A percentile compares a stretch with the other conserved stretches of the same genome.
phyloP scores from a whole-genome alignment of 208 protist species.

The Porcisia deanei region DNA sequence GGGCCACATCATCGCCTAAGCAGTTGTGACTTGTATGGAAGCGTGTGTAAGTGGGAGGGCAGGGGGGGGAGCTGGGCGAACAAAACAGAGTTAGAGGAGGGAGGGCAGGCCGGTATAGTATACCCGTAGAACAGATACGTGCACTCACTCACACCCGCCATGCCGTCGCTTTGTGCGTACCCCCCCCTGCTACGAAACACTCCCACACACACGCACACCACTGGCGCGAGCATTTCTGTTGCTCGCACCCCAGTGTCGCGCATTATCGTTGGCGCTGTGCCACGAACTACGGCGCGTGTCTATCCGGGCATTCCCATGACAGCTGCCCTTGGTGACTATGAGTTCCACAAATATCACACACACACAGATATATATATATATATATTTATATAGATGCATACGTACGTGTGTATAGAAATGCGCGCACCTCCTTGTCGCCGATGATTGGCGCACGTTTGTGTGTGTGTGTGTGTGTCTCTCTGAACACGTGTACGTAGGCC shows the following conservation, averaged over 20 bases:
- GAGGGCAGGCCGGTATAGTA: background rate
- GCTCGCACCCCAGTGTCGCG: too few relatives aligned
- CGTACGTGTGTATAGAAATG: background rate
- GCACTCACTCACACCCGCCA: too few relatives aligned
- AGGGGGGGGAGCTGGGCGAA: background rate
- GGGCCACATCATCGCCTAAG: background rate
- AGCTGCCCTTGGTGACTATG: too few relatives aligned
- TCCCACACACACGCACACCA: too few relatives aligned
- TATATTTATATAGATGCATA: background rate
- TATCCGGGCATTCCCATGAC: too few relatives aligned
- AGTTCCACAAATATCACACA: background rate
- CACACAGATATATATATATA: background rate
- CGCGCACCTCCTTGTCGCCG: background rate
- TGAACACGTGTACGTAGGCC: background rate
- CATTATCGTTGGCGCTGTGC: too few relatives aligned
- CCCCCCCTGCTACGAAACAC: too few relatives aligned
- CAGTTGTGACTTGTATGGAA: background rate
- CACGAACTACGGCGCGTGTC: too few relatives aligned
- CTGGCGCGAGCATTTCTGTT: too few relatives aligned
- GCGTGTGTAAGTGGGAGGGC: background rate
- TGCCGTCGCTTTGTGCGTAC: too few relatives aligned
- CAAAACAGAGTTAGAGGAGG: background rate
- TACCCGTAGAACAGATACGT: background rate
- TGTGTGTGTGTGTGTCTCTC: slow-evolving; percentile 4
- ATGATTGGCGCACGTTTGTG: background rate